Conservation (phyloP, 108 stramenopile genomes). For the Skeletonema costatum region DNA sequence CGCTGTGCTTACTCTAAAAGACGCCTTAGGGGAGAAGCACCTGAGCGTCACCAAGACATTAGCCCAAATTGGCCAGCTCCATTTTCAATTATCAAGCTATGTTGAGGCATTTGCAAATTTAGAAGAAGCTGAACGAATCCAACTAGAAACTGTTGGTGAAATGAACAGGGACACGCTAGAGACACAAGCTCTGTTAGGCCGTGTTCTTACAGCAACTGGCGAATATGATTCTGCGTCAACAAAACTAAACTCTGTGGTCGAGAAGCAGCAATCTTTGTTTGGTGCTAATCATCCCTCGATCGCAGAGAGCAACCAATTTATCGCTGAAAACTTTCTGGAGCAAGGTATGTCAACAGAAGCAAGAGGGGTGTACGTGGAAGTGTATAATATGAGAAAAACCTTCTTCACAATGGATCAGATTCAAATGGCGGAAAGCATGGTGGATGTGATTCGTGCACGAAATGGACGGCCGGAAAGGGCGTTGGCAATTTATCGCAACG, state of each 20-base stretch:
- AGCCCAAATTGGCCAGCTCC: conserved; percentile 63
- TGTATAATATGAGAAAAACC: conserved; percentile 69
- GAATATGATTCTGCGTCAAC: conserved; percentile 56
- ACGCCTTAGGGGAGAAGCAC: conserved; percentile 55
- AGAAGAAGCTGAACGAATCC: conserved; percentile 54
- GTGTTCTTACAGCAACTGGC: conserved; percentile 49
- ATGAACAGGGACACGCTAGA: conserved; percentile 64
- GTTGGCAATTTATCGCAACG: conserved; percentile 65
- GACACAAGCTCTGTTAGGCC: conserved; percentile 64
- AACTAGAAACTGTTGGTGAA: conserved; percentile 51
- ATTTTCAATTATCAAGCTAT: conserved; percentile 54
- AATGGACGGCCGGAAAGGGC: conserved; percentile 54
- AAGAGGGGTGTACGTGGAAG: conserved; percentile 54
- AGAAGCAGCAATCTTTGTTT: conserved; percentile 55
- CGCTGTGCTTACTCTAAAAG: conserved; percentile 50
- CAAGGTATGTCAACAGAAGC: conserved; percentile 53
- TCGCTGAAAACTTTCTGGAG: conserved; percentile 63
- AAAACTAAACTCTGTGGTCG: conserved; percentile 49
- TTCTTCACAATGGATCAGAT: conserved; percentile 68
- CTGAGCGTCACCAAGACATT: conserved; percentile 67
- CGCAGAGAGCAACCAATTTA: conserved; percentile 62
- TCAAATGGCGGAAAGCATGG: conserved; percentile 36
- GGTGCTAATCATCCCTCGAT: conserved; percentile 64
- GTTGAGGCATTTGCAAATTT: conserved; percentile 59
- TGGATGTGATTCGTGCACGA: conserved; percentile 39